A percentile compares a stretch with the other conserved stretches of the same genome.
These are phyloP conservation scores for Coffea canephora DNA, from an alignment of 257 asterid genomes.

Conservation along the genomic window DNA sequence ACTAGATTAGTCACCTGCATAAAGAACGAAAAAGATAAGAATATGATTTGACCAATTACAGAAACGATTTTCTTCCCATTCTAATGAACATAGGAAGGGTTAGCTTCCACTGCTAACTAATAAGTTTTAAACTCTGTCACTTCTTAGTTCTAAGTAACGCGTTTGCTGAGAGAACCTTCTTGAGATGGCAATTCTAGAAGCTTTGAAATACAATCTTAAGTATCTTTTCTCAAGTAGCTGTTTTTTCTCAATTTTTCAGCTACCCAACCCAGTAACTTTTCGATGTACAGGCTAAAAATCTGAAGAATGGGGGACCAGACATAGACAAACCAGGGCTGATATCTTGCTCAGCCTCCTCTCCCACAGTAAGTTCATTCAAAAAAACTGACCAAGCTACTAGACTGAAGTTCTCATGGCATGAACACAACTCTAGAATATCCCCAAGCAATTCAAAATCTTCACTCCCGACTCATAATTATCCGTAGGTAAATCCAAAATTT, in stretches of 20 bases:
- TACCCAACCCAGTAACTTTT: background rate
- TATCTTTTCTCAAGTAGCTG: background rate
- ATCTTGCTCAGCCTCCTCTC: background rate
- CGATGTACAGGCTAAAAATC: background rate
- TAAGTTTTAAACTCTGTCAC: background rate
- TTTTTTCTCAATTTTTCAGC: background rate
- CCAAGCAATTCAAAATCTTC: background rate
- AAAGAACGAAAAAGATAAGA: background rate
- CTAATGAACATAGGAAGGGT: no score
- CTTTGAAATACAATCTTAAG: background rate
- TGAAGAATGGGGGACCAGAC: background rate
- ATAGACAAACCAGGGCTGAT: background rate
- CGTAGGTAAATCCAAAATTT: background rate
- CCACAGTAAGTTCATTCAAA: background rate
- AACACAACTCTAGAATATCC: background rate
- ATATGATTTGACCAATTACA: background rate
- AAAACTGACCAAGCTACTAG: background rate
- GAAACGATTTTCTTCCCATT: background rate
- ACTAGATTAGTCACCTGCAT: slow-evolving; percentile 86
- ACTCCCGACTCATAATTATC: background rate
- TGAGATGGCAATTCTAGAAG: background rate
- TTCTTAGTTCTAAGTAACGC: background rate
- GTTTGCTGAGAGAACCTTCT: background rate
- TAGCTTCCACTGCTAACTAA: background rate
- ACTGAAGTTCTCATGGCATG: background rate